Conservation (phyloP, 768 basidiomycete species). For the Mycena kentingensis region DNA sequence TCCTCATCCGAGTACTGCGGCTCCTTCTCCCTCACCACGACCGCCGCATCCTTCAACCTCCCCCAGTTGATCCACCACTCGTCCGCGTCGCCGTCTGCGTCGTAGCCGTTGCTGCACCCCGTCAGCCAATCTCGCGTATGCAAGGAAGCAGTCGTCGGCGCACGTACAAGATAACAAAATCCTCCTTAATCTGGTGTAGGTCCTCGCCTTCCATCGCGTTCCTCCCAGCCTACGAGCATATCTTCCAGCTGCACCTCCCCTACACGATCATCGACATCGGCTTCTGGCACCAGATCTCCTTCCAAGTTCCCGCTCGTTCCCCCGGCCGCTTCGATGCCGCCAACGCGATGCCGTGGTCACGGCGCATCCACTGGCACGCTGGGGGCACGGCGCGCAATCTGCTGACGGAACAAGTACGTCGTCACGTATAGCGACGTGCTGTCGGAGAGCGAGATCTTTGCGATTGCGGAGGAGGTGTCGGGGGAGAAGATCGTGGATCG, state of each 20-base stretch:
- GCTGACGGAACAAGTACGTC: conserved; percentile 24
- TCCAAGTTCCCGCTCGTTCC: conserved; percentile 11
- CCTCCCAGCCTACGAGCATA: conserved; percentile 25
- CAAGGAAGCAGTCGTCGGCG: background rate
- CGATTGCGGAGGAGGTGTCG: too few species aligned
- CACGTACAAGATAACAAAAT: background rate
- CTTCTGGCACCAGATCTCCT: conserved; percentile 31
- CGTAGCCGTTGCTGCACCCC: conserved; percentile 7
- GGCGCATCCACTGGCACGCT: too few species aligned
- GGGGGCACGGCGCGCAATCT: conserved; percentile 29
- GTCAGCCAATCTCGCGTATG: background rate
- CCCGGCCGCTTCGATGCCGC: too few species aligned
- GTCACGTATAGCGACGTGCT: too few species aligned
- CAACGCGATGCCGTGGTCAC: too few species aligned
- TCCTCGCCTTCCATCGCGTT: conserved; percentile 9
- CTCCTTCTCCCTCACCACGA: too few species aligned
- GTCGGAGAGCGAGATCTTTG: too few species aligned
- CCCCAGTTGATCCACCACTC: conserved; percentile 13
- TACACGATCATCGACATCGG: too few species aligned
- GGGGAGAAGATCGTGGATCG: conserved; percentile 27
- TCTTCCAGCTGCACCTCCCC: conserved; percentile 25
- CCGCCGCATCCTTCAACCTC: background rate
- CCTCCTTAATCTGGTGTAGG: background rate
- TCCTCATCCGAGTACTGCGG: too few species aligned
- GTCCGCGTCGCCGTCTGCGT: conserved; percentile 5